These are phyloP conservation scores for Nakazawaea holstii DNA, from an alignment of 805 yeast species.

Conservation along the genomic window DNA sequence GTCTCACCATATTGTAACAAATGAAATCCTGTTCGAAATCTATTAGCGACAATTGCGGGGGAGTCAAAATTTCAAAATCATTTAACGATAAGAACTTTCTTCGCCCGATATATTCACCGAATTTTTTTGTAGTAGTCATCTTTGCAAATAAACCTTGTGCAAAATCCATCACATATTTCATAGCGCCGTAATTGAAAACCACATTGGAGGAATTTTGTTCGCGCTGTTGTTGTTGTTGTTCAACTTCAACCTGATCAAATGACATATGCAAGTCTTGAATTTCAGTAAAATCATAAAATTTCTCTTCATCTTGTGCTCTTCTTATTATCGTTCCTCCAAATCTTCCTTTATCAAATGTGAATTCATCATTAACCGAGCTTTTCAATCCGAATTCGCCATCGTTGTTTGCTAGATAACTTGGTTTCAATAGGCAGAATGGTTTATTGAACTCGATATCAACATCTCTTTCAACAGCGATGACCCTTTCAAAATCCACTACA, in stretches of 20 bases:
- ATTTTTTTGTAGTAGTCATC: not conserved
- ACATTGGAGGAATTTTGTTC: not conserved
- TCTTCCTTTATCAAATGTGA: too few species aligned
- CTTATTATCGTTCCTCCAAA: not conserved
- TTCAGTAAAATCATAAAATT: not conserved
- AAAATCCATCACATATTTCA: slow-evolving; percentile 5
- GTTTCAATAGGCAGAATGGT: slow-evolving; percentile 40
- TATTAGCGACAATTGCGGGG: slow-evolving; percentile 5
- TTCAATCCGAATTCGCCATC: too few species aligned
- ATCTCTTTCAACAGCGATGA: slow-evolving; percentile 25
- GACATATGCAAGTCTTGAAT: not conserved
- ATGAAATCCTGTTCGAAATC: slow-evolving; percentile 20
- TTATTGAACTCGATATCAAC: slow-evolving; percentile 44
- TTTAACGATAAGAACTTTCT: slow-evolving; percentile 1
- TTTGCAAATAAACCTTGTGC: slow-evolving; percentile 5
- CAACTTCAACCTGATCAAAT: not conserved
- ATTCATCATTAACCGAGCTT: too few species aligned
- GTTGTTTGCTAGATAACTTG: slow-evolving; percentile 11
- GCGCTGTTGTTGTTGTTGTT: not conserved
- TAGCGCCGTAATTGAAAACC: not conserved
- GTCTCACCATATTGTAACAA: slow-evolving; percentile 56
- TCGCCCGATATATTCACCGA: slow-evolving; percentile 6
- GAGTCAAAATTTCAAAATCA: slow-evolving; percentile 5
- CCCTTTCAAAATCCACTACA: slow-evolving; percentile 35
- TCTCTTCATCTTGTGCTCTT: not conserved